A percentile compares a stretch with the other conserved stretches of the same genome.
Evolutionary conservation across 2,329 filamentous ascomycete species (phyloP).

Genomic region (Aspergillus quadrilineatus): DNA sequence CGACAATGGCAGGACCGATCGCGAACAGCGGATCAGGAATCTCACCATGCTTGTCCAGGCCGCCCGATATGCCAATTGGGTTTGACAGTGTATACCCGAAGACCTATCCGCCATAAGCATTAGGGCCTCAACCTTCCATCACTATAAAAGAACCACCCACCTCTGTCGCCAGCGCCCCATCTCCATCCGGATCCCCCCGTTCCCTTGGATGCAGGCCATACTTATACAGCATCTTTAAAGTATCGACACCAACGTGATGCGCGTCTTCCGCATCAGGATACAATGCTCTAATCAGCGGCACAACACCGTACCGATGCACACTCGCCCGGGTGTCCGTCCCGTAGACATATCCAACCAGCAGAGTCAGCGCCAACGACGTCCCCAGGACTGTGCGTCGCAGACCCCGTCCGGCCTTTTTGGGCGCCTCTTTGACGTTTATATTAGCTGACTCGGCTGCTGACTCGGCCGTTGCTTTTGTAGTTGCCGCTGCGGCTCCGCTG

Average conservation of each 20-base stretch:
- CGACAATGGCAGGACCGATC: slow-evolving; percentile 80
- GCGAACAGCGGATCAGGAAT: slow-evolving; percentile 82
- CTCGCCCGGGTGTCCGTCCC: slow-evolving; percentile 72
- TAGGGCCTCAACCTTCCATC: too few species aligned
- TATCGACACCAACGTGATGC: slow-evolving; percentile 74
- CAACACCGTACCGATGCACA: slow-evolving; percentile 66
- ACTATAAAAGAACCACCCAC: slow-evolving; percentile 21
- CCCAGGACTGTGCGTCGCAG: slow-evolving; percentile 41
- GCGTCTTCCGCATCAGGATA: slow-evolving; percentile 70
- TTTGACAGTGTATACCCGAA: slow-evolving; percentile 78
- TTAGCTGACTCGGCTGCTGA: slow-evolving; percentile 16
- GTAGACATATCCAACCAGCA: slow-evolving; percentile 61
- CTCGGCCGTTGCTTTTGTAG: background rate
- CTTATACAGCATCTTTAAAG: slow-evolving; percentile 69
- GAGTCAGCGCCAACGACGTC: slow-evolving; percentile 52
- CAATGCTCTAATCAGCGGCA: slow-evolving; percentile 43
- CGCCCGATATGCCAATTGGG: slow-evolving; percentile 91
- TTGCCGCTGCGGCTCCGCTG: slow-evolving; percentile 2
- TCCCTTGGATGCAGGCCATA: slow-evolving; percentile 81
- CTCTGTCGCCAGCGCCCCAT: slow-evolving; percentile 56
- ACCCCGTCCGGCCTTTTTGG: slow-evolving; percentile 30
- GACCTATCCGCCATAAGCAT: slow-evolving; percentile 46
- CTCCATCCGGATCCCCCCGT: slow-evolving; percentile 60
- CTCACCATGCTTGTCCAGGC: slow-evolving; percentile 91
- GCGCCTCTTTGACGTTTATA: slow-evolving; percentile 25